Conservation (phyloP, 371 early-diverging fungal genomes). For the Parasitella parasitica region DNA sequence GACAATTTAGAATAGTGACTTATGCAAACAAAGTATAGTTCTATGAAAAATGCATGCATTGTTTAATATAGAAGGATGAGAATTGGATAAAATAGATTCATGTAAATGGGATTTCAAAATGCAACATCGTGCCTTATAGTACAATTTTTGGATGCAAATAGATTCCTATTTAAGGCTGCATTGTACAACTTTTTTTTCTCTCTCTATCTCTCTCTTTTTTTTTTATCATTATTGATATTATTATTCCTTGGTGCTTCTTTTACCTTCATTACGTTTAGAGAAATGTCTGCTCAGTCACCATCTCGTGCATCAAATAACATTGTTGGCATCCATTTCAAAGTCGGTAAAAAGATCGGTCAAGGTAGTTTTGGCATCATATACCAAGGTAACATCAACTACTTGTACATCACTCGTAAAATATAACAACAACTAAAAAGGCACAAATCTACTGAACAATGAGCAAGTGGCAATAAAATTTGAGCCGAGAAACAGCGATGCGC, state of each 20-base stretch:
- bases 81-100: not conserved
- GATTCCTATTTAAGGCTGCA: not conserved
- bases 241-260: not conserved
- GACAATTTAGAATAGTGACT: not conserved
- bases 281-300: conserved; percentile 6
- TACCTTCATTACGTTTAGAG: not conserved
- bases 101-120: not conserved
- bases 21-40: not conserved
- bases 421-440: conserved; percentile 23
- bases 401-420: too few species aligned
- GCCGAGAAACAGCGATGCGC: conserved; percentile 87
- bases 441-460: conserved; percentile 74
- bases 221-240: too few species aligned
- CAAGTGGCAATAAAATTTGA: conserved; percentile 93
- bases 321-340: conserved; percentile 89
- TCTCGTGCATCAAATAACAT: conserved; percentile 21
- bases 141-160: too few species aligned
- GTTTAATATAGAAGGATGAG: not conserved
- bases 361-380: conserved; percentile 95
- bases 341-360: conserved; percentile 92
- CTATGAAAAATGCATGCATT: not conserved
- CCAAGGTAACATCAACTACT: too few species aligned
- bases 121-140: not conserved
- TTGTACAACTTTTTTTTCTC: not conserved
- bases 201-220: too few species aligned